Evolutionary conservation across 768 basidiomycete species (phyloP).

Genomic region (Rhodotorula graminis): DNA sequence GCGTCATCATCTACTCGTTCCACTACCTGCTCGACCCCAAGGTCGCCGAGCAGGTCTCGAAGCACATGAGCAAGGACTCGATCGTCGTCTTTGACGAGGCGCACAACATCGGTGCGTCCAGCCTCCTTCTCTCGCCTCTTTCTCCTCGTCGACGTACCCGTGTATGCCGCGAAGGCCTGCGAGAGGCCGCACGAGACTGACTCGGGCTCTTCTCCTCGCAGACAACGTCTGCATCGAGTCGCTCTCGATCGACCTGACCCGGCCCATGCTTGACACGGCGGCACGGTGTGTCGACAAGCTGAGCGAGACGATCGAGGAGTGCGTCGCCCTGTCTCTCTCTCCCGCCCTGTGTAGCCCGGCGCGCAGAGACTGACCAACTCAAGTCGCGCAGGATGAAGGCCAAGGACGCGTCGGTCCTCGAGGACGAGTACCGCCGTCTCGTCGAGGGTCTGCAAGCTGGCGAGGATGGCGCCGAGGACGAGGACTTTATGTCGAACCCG

Average conservation of each 20-base stretch:
- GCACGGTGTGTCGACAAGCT: conserved; percentile 78
- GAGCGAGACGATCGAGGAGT: conserved; percentile 92
- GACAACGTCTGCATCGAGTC: conserved; percentile 99
- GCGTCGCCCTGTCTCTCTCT: conserved; percentile 43
- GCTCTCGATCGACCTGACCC: conserved; percentile 88
- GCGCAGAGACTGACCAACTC: too few relatives aligned
- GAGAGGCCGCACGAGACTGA: neutral
- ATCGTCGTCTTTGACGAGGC: conserved; percentile 99
- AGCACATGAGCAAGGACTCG: conserved; percentile 92
- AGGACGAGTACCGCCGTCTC: conserved; percentile 91
- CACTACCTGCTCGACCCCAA: conserved; percentile 98
- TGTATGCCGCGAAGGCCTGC: too few relatives aligned
- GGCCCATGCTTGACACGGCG: conserved; percentile 96
- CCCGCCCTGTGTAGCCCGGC: neutral
- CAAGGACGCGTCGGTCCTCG: conserved; percentile 86
- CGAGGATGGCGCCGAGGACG: conserved; percentile 58
- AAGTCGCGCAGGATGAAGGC: conserved; percentile 68
- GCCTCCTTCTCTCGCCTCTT: conserved; percentile 8
- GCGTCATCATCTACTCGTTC: conserved; percentile 97
- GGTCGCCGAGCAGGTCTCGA: conserved; percentile 97
- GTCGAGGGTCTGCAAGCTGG: conserved; percentile 68
- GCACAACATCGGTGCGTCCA: conserved; percentile 82
- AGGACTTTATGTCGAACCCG: conserved; percentile 83
- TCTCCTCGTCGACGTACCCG: too few relatives aligned
- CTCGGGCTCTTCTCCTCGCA: conserved; percentile 38